Percentiles rank a stretch among this genome's conserved stretches.
These are phyloP conservation scores for Porcisia deanei DNA, from an alignment of 208 protist genomes.

Conservation along the genomic window DNA sequence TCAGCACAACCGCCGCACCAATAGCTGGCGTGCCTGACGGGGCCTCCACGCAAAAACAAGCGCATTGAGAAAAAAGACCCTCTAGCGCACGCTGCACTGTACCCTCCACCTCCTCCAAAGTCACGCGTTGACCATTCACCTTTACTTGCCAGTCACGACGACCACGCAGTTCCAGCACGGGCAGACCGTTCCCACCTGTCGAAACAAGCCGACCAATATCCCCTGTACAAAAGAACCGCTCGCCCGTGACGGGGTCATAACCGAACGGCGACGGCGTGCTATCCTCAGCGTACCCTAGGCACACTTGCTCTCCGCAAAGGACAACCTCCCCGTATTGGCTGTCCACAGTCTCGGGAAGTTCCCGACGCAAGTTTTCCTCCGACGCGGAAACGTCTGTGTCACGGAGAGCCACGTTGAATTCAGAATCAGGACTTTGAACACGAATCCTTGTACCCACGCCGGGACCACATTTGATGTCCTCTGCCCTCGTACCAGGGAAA, in stretches of 20 bases:
- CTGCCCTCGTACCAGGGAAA: slow-evolving; percentile 17
- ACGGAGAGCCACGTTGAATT: background rate
- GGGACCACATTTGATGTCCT: slow-evolving; percentile 35
- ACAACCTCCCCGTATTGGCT: slow-evolving; percentile 39
- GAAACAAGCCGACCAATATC: slow-evolving; percentile 31
- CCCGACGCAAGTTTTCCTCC: background rate
- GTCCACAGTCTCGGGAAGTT: background rate
- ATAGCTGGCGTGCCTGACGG: slow-evolving; percentile 10
- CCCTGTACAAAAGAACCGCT: slow-evolving; percentile 48
- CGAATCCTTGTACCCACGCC: slow-evolving; percentile 29
- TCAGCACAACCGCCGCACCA: slow-evolving; percentile 26
- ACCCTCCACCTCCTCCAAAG: slow-evolving; percentile 60
- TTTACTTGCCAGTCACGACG: slow-evolving; percentile 60
- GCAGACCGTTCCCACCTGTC: background rate
- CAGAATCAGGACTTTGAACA: slow-evolving; percentile 15
- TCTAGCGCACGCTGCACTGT: slow-evolving; percentile 24
- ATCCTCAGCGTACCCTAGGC: slow-evolving; percentile 45
- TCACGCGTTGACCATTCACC: slow-evolving; percentile 57
- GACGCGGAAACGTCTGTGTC: background rate
- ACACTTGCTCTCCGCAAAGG: slow-evolving; percentile 51
- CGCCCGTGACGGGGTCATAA: slow-evolving; percentile 6
- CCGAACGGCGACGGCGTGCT: slow-evolving; percentile 19
- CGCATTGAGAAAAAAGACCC: slow-evolving; percentile 14
- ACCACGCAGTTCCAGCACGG: slow-evolving; percentile 31
- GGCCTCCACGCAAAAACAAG: slow-evolving; percentile 37